Conservation (phyloP, 306 rosid genomes). For the Quercus gilva region DNA sequence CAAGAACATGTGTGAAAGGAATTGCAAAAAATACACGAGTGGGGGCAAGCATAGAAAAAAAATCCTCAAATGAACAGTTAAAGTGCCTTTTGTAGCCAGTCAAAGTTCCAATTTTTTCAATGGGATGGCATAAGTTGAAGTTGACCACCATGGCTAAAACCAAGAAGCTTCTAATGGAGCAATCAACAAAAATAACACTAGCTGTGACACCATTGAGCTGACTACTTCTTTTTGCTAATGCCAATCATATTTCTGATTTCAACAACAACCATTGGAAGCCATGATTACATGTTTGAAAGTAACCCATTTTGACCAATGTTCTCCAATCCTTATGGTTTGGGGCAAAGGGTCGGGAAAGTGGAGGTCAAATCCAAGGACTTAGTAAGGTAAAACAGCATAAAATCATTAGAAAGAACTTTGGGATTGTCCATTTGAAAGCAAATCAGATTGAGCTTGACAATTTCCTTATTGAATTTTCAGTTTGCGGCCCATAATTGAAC, state of each 20-base stretch:
- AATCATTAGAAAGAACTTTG: constrained; percentile 23
- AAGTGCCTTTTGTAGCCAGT: background rate
- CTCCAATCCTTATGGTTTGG: constrained; percentile 32
- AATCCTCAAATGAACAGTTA: background rate
- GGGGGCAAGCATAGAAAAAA: background rate
- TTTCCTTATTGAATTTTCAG: background rate
- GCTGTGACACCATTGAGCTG: background rate
- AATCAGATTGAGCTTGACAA: constrained; percentile 34
- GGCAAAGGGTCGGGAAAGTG: constrained; percentile 15
- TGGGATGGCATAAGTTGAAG: background rate
- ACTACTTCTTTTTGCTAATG: background rate
- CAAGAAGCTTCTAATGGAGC: constrained; percentile 28
- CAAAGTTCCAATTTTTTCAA: background rate
- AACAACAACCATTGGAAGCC: constrained; percentile 24
- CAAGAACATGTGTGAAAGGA: background rate
- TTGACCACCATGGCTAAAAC: background rate
- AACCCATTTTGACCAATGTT: constrained; percentile 26
- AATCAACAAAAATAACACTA: constrained; percentile 7
- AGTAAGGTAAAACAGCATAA: constrained; percentile 13
- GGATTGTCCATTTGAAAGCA: constrained; percentile 7
- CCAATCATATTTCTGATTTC: constrained; percentile 17
- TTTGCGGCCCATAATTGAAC: constrained; percentile 13
- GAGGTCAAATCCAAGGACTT: constrained; percentile 17
- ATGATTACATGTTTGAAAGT: constrained; percentile 37
- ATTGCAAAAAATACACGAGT: background rate